phyloP scores from a whole-genome alignment of 306 rosid genomes.

The Delonix regia region DNA sequence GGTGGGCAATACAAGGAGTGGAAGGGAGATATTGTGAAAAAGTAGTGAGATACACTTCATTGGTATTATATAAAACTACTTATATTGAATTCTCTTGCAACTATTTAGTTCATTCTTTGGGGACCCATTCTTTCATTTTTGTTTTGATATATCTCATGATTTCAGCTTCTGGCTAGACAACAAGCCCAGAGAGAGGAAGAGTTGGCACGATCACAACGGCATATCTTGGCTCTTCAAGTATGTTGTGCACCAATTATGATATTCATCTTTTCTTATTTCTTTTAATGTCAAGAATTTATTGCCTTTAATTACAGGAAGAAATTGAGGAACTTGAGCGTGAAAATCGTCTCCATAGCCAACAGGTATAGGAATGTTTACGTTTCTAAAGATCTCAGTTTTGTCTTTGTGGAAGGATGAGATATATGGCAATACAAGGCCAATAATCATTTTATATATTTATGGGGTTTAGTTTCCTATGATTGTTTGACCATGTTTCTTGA shows the following conservation, averaged over 20 bases:
- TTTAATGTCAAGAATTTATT: conserved; percentile 16
- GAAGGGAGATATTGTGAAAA: not conserved
- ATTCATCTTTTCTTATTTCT: conserved; percentile 12
- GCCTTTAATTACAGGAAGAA: conserved; percentile 73
- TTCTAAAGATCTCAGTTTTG: conserved; percentile 28
- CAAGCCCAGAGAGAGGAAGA: conserved; percentile 99
- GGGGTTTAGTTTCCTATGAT: conserved; percentile 12
- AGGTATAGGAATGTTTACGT: conserved; percentile 56
- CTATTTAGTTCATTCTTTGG: conserved; percentile 17
- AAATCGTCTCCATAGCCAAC: conserved; percentile 94
- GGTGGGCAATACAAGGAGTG: not conserved
- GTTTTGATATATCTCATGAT: conserved; percentile 32
- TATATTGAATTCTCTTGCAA: conserved; percentile 15
- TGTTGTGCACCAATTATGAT: conserved; percentile 37
- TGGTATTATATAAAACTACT: not conserved
- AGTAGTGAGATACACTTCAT: not conserved
- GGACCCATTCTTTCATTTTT: conserved; percentile 23
- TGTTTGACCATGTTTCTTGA: conserved; percentile 12
- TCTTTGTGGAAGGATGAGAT: conserved; percentile 23
- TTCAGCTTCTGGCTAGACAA: conserved; percentile 96
- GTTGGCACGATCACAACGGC: conserved; percentile 90
- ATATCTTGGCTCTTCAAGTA: conserved; percentile 98
- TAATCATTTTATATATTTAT: conserved; percentile 16
- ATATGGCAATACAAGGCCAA: conserved; percentile 2
- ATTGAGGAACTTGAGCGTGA: conserved; percentile 97